These are phyloP conservation scores for Cladosporium austrohemisphaericum DNA, from an alignment of 2,329 filamentous ascomycete species.

Conservation along the genomic window DNA sequence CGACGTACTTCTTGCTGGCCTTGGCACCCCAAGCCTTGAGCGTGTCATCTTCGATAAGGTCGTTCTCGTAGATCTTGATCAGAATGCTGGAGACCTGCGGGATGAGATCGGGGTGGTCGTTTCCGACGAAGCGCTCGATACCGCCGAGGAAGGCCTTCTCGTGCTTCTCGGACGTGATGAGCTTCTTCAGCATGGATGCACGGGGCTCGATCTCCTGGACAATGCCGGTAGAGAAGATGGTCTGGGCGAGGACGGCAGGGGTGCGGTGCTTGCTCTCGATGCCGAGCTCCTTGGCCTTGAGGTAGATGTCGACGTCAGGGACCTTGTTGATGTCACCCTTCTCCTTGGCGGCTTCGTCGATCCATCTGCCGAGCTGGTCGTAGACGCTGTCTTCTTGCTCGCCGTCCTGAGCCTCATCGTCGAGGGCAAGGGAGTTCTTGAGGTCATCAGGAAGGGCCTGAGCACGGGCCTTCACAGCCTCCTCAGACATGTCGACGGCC, in stretches of 20 bases:
- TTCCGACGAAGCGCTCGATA: slow-evolving; percentile 86
- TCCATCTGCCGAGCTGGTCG: slow-evolving; percentile 90
- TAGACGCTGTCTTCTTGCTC: slow-evolving; percentile 78
- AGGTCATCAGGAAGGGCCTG: slow-evolving; percentile 91
- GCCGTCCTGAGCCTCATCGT: slow-evolving; percentile 75
- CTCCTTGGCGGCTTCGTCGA: slow-evolving; percentile 69
- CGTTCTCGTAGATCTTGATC: slow-evolving; percentile 84
- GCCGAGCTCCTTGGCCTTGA: slow-evolving; percentile 94
- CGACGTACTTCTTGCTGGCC: slow-evolving; percentile 98
- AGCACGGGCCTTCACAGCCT: slow-evolving; percentile 90
- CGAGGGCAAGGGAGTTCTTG: slow-evolving; percentile 67
- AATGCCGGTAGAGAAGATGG: slow-evolving; percentile 88
- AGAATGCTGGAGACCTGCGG: slow-evolving; percentile 79
- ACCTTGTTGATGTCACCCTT: slow-evolving; percentile 71
- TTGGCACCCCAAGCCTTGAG: slow-evolving; percentile 88
- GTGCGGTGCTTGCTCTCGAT: slow-evolving; percentile 95
- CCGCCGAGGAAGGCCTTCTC: slow-evolving; percentile 94
- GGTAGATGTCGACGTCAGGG: slow-evolving; percentile 84
- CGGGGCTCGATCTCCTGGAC: slow-evolving; percentile 81
- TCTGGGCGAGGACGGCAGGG: slow-evolving; percentile 85
- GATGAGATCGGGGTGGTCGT: slow-evolving; percentile 75
- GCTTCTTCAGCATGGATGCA: slow-evolving; percentile 80
- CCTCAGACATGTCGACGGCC: slow-evolving; percentile 91
- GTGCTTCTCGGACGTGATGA: slow-evolving; percentile 84
- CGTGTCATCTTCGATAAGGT: slow-evolving; percentile 82